Evolutionary conservation across 805 yeast species (phyloP).

Genomic region (Zygosaccharomyces bailii): DNA sequence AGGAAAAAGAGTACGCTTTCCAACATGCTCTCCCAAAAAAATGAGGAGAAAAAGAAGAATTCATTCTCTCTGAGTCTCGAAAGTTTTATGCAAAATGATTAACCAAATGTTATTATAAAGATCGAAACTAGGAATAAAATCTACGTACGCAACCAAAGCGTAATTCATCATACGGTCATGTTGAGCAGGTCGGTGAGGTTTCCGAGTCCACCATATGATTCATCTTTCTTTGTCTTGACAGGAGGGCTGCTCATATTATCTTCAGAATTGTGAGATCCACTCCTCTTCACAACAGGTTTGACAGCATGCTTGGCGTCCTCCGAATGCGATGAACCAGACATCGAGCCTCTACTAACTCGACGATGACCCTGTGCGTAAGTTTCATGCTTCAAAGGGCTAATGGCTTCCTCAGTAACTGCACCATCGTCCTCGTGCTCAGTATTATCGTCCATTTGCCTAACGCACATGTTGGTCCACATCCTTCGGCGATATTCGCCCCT

Average conservation of each 20-base stretch:
- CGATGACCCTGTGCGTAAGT: slow-evolving; percentile 13
- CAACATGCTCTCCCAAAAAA: slow-evolving; percentile 42
- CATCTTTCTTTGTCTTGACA: slow-evolving; percentile 7
- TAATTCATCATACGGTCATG: slow-evolving; percentile 5
- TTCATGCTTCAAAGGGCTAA: slow-evolving; percentile 21
- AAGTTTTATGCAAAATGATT: slow-evolving; percentile 44
- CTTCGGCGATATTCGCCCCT: slow-evolving; percentile 52
- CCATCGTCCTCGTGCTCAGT: slow-evolving; percentile 6
- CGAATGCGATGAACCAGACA: slow-evolving; percentile 20
- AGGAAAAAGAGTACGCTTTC: slow-evolving; percentile 45
- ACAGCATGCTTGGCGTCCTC: slow-evolving; percentile 10
- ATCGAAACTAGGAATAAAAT: neutral
- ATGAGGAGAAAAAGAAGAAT: slow-evolving; percentile 37
- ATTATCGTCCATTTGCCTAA: slow-evolving; percentile 24
- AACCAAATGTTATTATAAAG: slow-evolving; percentile 2
- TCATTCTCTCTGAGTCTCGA: slow-evolving; percentile 43
- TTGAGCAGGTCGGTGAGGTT: slow-evolving; percentile 14
- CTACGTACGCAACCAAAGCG: neutral
- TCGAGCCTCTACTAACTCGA: slow-evolving; percentile 28
- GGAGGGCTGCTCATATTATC: slow-evolving; percentile 8
- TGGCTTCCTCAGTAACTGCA: slow-evolving; percentile 15
- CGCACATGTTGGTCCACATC: slow-evolving; percentile 55
- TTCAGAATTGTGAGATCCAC: slow-evolving; percentile 7
- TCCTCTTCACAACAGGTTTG: slow-evolving; percentile 10
- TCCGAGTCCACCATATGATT: slow-evolving; percentile 12